phyloP scores from a whole-genome alignment of 106 monocot species.

The Apostasia ramifera region DNA sequence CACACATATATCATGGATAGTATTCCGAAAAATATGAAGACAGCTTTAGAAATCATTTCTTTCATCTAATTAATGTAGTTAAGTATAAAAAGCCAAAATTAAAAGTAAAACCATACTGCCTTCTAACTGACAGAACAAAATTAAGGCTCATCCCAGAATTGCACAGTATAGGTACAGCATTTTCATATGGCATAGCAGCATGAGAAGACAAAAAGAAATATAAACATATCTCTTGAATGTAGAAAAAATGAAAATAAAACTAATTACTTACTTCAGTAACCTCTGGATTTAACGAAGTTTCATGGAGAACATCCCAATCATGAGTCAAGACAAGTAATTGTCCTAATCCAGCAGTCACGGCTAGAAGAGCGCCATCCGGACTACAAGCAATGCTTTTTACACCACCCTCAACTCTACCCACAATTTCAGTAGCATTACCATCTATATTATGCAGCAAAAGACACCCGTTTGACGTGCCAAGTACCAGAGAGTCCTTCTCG shows the following conservation, averaged over 20 bases:
- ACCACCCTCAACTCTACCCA: conserved; percentile 89
- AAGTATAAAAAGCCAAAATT: too few relatives aligned
- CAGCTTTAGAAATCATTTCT: too few relatives aligned
- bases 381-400: conserved; percentile 64
- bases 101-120: too few relatives aligned
- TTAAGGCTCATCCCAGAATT: too few relatives aligned
- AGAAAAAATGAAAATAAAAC: neutral
- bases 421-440: conserved; percentile 48
- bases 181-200: too few relatives aligned
- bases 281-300: conserved; percentile 48
- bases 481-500: conserved; percentile 81
- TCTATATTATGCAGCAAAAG: conserved; percentile 56
- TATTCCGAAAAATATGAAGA: too few relatives aligned
- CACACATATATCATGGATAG: too few relatives aligned
- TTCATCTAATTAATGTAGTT: too few relatives aligned
- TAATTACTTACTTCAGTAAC: conserved; percentile 40
- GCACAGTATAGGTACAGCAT: too few relatives aligned
- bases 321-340: conserved; percentile 79
- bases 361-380: conserved; percentile 91
- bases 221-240: too few relatives aligned
- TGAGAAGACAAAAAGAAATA: too few relatives aligned
- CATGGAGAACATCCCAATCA: conserved; percentile 94
- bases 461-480: conserved; percentile 64
- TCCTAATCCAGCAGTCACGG: conserved; percentile 70
- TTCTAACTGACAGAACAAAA: too few relatives aligned